These are phyloP conservation scores for Porogramme epimiltina DNA, from an alignment of 1,284 basidiomycete species.

Conservation along the genomic window DNA sequence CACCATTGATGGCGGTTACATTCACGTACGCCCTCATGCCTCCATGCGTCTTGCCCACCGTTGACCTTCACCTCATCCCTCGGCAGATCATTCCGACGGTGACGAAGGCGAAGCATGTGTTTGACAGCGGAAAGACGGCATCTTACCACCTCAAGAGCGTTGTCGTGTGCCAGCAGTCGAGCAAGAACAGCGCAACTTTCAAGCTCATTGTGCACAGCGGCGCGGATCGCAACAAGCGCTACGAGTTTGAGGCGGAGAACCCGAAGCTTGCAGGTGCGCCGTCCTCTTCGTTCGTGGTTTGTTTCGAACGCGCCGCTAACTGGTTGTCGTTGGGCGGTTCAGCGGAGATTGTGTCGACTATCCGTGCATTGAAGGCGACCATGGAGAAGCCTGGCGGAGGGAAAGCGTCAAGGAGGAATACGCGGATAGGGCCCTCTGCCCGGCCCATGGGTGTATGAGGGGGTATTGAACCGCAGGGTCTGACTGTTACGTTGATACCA, in stretches of 20 bases:
- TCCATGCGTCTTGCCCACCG: background rate
- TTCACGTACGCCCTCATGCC: slow-evolving; percentile 67
- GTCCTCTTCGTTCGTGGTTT: no score
- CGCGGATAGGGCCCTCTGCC: slow-evolving; percentile 15
- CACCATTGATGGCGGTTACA: slow-evolving; percentile 94
- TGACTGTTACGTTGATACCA: no score
- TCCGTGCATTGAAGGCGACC: slow-evolving; percentile 58
- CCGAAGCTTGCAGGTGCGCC: slow-evolving; percentile 78
- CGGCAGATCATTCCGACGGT: slow-evolving; percentile 87
- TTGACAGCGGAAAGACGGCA: slow-evolving; percentile 86
- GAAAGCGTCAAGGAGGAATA: slow-evolving; percentile 44
- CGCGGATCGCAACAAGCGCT: slow-evolving; percentile 83
- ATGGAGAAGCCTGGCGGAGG: slow-evolving; percentile 43
- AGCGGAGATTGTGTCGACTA: slow-evolving; percentile 75
- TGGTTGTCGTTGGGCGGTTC: background rate
- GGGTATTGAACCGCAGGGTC: no score
- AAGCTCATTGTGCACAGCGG: slow-evolving; percentile 75
- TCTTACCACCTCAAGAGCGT: slow-evolving; percentile 94
- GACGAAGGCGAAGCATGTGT: slow-evolving; percentile 80
- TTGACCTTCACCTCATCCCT: background rate
- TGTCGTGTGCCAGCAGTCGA: slow-evolving; percentile 80
- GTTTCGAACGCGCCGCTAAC: background rate
- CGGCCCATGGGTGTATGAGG: slow-evolving; percentile 17
- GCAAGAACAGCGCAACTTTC: slow-evolving; percentile 82
- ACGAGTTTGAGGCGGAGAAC: slow-evolving; percentile 97